phyloP scores from a whole-genome alignment of 345 rosid genomes.

The Camelina hispida region DNA sequence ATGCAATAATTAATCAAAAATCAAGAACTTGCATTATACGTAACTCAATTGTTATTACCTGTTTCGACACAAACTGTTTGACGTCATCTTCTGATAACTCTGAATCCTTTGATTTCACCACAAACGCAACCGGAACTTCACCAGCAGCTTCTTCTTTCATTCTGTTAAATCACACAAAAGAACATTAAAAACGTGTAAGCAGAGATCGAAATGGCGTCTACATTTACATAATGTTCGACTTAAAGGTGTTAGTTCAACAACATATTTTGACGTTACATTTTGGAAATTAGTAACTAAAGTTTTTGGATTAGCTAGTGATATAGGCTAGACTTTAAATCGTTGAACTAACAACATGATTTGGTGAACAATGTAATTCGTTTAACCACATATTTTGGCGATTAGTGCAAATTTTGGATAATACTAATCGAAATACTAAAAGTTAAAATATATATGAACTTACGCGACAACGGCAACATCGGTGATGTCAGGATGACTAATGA shows the following conservation, averaged over 20 bases:
- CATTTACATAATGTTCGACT: no score
- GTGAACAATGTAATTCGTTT: not conserved
- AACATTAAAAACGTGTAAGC: not conserved
- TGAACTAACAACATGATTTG: not conserved
- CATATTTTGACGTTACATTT: not conserved
- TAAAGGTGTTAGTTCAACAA: not conserved
- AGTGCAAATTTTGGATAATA: not conserved
- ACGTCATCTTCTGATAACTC: constrained; percentile 64
- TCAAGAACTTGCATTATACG: not conserved
- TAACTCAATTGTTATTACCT: constrained; percentile 48
- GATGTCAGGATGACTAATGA: constrained; percentile 56
- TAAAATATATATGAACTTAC: constrained; percentile 48
- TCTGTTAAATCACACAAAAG: constrained; percentile 38
- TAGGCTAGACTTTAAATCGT: not conserved
- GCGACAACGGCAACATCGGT: constrained; percentile 69
- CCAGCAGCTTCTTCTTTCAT: constrained; percentile 78
- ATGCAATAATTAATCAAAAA: not conserved
- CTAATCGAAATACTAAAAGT: not conserved
- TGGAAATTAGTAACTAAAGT: not conserved
- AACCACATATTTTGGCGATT: not conserved
- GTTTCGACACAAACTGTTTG: constrained; percentile 65
- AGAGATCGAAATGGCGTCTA: no score
- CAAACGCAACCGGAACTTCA: constrained; percentile 77
- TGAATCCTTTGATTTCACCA: constrained; percentile 58
- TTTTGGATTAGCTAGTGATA: not conserved